phyloP scores from a whole-genome alignment of 2,329 filamentous ascomycete species.

The Exophiala alcalophila region DNA sequence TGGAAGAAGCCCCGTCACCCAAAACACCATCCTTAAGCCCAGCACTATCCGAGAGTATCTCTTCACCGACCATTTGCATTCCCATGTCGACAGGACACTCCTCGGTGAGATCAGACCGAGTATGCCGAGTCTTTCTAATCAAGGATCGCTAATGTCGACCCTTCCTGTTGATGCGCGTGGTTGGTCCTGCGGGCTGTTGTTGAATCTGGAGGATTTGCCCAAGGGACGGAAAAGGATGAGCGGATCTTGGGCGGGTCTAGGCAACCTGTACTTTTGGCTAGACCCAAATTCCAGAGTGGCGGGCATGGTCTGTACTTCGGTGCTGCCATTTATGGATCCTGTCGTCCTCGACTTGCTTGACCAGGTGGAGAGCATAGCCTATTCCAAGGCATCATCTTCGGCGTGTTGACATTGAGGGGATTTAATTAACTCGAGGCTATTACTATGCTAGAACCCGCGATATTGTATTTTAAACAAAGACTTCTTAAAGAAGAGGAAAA shows the following conservation, averaged over 20 bases:
- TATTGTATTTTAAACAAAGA: too few relatives aligned
- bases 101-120: constrained; percentile 9
- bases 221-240: constrained; percentile 13
- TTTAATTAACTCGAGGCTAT: too few relatives aligned
- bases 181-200: constrained; percentile 20
- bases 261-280: constrained; percentile 26
- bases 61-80: constrained; percentile 20
- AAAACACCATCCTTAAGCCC: constrained; percentile 17
- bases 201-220: constrained; percentile 22
- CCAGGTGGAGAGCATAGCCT: constrained; percentile 19
- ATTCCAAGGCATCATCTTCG: too few relatives aligned
- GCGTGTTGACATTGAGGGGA: too few relatives aligned
- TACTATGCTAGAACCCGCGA: too few relatives aligned
- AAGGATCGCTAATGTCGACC: constrained; percentile 14
- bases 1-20: constrained; percentile 16
- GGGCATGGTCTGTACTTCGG: constrained; percentile 12
- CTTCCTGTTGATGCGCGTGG: constrained; percentile 4
- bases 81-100: constrained; percentile 3
- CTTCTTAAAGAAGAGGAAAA: too few relatives aligned
- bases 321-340: constrained; percentile 20
- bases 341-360: constrained; percentile 20
- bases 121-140: constrained; percentile 1
- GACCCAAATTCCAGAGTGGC: constrained; percentile 10
- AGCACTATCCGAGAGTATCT: constrained; percentile 20
- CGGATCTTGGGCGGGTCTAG: constrained; percentile 24